phyloP scores from a whole-genome alignment of 139 green algal genomes.

The Chlorella sp. region DNA sequence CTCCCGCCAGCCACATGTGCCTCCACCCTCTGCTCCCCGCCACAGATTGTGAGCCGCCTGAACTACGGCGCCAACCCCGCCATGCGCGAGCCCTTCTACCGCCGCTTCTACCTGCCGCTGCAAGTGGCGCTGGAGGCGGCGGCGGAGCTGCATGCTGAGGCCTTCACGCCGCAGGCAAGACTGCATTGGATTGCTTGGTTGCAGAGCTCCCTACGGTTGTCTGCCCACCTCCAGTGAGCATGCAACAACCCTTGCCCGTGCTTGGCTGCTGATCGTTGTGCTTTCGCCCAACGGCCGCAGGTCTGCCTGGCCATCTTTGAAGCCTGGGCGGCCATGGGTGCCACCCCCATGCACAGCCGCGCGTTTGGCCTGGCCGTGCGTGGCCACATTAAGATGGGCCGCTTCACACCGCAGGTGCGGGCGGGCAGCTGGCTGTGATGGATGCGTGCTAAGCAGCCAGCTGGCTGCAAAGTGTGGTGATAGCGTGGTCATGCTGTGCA shows the following conservation, averaged over 20 bases:
- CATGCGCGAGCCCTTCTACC: neutral
- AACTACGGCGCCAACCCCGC: neutral
- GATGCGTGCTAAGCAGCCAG: no score
- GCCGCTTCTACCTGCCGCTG: conserved; percentile 31
- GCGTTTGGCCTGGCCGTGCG: conserved; percentile 24
- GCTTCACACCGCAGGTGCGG: conserved; percentile 11
- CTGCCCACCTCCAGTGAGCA: no score
- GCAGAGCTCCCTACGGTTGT: no score
- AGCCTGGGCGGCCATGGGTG: conserved; percentile 12
- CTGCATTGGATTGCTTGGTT: no score
- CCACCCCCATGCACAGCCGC: conserved; percentile 20
- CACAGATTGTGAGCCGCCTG: conserved; percentile 31
- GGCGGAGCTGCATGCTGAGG: conserved; percentile 15
- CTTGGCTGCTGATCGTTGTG: no score
- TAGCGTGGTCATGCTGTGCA: no score
- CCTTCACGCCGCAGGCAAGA: neutral
- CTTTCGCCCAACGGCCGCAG: neutral
- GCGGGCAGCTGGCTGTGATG: neutral
- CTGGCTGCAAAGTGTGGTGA: no score
- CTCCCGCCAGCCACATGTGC: no score
- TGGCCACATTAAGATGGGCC: conserved; percentile 3
- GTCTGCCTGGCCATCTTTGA: conserved; percentile 21
- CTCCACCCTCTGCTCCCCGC: no score
- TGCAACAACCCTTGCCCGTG: neutral
- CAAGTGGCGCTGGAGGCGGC: conserved; percentile 25